Percentiles rank a stretch among this genome's conserved stretches.
Conservation (phyloP, 2,329 filamentous ascomycete genomes). For the Coniochaeta ligniaria region DNA sequence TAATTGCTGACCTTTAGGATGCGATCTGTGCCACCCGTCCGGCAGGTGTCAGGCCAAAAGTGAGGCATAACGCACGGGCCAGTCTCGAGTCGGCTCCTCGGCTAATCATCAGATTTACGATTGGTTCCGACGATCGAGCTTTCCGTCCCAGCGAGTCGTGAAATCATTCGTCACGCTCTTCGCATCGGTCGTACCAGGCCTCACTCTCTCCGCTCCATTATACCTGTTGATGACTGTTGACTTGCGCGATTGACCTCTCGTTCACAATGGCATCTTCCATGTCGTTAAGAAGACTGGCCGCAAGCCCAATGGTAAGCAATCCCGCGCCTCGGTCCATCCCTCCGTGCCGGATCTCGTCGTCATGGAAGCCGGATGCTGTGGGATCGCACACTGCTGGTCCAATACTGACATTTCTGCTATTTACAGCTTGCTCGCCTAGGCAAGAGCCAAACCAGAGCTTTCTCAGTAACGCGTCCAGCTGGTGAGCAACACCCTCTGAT, state of each 20-base stretch:
- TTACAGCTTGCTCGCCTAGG: conserved; percentile 55
- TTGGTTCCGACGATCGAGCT: conserved; percentile 11
- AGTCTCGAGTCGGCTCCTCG: conserved; percentile 18
- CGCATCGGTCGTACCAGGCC: background rate
- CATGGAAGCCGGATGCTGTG: background rate
- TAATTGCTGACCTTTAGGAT: background rate
- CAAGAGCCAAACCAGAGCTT: conserved; percentile 63
- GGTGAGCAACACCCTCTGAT: conserved; percentile 41
- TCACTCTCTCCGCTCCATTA: background rate
- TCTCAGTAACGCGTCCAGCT: conserved; percentile 79
- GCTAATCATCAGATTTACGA: conserved; percentile 19
- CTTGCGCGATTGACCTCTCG: conserved; percentile 14
- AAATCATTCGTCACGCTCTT: conserved; percentile 6
- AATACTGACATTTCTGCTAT: background rate
- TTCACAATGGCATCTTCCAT: conserved; percentile 53
- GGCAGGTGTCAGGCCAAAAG: background rate
- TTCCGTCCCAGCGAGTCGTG: conserved; percentile 6
- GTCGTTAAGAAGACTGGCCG: conserved; percentile 54
- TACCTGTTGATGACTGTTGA: background rate
- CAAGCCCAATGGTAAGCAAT: conserved; percentile 47
- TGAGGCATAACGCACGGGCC: conserved; percentile 8
- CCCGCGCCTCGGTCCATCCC: background rate
- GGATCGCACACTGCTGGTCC: background rate
- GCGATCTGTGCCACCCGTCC: background rate
- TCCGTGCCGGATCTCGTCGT: background rate